Base-by-base conservation (phyloP, 805 yeast species). In the Kazachstania psychrophila region DNA sequence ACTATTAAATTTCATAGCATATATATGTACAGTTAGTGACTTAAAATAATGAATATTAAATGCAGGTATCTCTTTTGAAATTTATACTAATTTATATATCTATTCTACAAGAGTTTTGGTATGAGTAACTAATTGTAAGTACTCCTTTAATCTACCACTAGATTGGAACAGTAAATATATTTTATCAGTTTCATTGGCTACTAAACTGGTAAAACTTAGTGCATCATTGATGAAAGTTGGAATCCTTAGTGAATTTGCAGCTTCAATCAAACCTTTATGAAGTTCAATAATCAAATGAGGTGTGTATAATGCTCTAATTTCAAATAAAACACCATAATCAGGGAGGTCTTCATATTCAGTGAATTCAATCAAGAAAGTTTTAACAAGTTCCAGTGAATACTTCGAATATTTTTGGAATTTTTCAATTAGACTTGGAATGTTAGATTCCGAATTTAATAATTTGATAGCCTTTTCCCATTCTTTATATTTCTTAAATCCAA, bases 281-380 rank as follows among this genome's bases (percentile, higher is more conserved):
- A 82, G 62, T 47, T 80, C 83, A 38, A 80, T 73, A 24, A 85
- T 68, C 38, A 86, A 56, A 44, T 70, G 72, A 12, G 96, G 95
- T 6, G 85, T 70, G 56, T 85, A 87, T 14, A 75, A 56, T 9
- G 75, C 65, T 49, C 94, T 72, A 34, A 83, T 63, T 36, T 73
- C 79, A 31, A 59, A 58, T 36, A 71, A 67, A 3, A 73, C 49
- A 3, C 58, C 65, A 15, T 44, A 43, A 27, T 75, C 76, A 4
- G 48, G 45, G 3, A 45, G 38, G 17, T 43, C 39, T 3, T 36
- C 45, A n/a, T 48, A 39, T 6, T 48, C 42, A 0, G 62, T 49
- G 13, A 65, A 45, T 1, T 58, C 58, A 8, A 49, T 47, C 27
- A 65, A 47, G 37, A 65, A 55, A 3, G 44, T 41, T 25, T 48